Evolutionary conservation across 495 filamentous ascomycete genomes (phyloP).

Genomic region (Staphylotrichum longicolle): DNA sequence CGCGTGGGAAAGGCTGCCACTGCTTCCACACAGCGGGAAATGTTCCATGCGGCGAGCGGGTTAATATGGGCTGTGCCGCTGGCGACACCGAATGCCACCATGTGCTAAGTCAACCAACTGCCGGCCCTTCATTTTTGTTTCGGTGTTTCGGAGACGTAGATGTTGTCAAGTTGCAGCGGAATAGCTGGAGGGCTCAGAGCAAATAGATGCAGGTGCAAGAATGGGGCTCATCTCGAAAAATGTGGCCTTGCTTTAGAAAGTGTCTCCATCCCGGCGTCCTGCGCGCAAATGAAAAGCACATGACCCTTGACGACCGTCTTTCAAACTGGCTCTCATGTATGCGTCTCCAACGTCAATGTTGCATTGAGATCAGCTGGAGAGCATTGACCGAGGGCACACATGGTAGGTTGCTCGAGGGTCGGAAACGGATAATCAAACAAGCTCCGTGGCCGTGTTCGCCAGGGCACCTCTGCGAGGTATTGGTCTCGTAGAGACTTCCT

Average conservation of each 20-base stretch:
- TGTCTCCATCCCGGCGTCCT: too few relatives aligned
- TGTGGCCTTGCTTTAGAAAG: too few relatives aligned
- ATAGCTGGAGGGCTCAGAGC: too few relatives aligned
- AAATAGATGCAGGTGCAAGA: too few relatives aligned
- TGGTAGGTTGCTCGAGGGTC: neutral
- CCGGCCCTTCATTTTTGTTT: too few relatives aligned
- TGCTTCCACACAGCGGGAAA: constrained; percentile 6
- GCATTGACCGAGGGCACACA: neutral
- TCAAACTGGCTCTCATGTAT: neutral
- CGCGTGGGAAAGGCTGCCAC: neutral
- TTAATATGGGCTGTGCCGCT: constrained; percentile 15
- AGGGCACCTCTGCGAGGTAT: neutral
- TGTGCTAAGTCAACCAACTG: neutral
- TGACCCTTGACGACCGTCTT: neutral
- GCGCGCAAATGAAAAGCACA: neutral
- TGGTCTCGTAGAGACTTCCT: neutral
- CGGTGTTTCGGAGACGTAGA: neutral
- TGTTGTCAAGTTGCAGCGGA: too few relatives aligned
- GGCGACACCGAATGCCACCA: constrained; percentile 12
- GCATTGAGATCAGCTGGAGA: neutral
- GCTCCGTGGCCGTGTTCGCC: neutral
- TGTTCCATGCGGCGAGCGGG: neutral
- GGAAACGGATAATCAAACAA: constrained; percentile 2
- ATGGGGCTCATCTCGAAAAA: neutral
- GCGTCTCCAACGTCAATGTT: neutral